A percentile compares a stretch with the other conserved stretches of the same genome.
Conservation (phyloP, 768 basidiomycete genomes). For the Dictyophora rubrovolvata region DNA sequence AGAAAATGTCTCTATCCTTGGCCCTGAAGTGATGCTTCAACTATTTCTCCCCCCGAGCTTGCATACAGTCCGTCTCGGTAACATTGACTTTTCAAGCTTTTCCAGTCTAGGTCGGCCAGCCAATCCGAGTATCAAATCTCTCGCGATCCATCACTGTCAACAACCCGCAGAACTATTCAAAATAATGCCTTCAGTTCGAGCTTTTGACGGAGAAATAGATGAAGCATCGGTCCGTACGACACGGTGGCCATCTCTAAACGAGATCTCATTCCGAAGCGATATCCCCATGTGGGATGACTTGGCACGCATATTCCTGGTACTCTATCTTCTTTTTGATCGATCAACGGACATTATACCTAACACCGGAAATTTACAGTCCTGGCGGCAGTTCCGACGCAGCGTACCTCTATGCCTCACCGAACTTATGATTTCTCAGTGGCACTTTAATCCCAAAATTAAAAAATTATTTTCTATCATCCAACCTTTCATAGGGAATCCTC, state of each 20-base stretch:
- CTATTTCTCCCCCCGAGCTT: neutral
- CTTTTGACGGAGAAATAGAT: slow-evolving; percentile 5
- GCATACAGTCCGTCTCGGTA: neutral
- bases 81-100: neutral
- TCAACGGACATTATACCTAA: neutral
- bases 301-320: neutral
- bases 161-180: neutral
- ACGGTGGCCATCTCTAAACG: neutral
- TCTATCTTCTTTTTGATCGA: neutral
- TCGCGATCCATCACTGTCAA: neutral
- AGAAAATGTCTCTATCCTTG: neutral
- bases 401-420: neutral
- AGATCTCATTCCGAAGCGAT: slow-evolving; percentile 1
- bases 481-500: slow-evolving; percentile 1
- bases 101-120: neutral
- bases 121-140: neutral
- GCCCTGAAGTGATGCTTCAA: neutral
- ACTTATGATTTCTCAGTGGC: slow-evolving; percentile 5
- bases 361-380: neutral
- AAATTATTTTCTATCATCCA: neutral
- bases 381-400: neutral
- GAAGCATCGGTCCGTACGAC: neutral
- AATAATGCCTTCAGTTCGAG: neutral
- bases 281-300: neutral
- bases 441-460: slow-evolving; percentile 3